A percentile compares a stretch with the other conserved stretches of the same genome.
Conservation (phyloP, 148 eudicot species). For the Vaccinium macrocarpon region DNA sequence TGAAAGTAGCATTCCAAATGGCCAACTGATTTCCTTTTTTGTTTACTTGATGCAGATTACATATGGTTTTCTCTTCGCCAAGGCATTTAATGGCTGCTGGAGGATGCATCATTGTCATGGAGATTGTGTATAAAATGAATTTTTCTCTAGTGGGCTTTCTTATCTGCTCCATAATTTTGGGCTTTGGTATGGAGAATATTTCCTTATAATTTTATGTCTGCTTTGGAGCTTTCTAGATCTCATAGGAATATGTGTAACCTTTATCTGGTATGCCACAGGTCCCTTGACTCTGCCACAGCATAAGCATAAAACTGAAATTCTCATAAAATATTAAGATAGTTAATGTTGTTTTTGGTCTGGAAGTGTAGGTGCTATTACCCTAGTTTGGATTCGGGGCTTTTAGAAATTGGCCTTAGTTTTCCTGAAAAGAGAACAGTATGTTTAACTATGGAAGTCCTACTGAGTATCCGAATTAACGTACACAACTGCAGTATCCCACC, state of each 20-base stretch:
- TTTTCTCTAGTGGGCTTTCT: conserved; percentile 80
- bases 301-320: background rate
- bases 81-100: conserved; percentile 88
- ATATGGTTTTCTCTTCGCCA: conserved; percentile 93
- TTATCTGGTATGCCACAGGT: background rate
- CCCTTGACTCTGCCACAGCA: background rate
- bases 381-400: background rate
- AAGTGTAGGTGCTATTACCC: background rate
- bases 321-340: background rate
- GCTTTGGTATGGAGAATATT: conserved; percentile 58
- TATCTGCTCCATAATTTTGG: conserved; percentile 69
- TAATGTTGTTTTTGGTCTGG: background rate
- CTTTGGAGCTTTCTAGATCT: background rate
- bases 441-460: background rate
- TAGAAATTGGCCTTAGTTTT: background rate
- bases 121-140: conserved; percentile 78
- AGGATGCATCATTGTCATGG: conserved; percentile 79
- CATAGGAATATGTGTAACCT: background rate
- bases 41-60: conserved; percentile 46
- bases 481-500: background rate
- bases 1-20: background rate
- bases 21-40: background rate
- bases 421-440: no score
- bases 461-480: background rate
- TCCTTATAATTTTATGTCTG: background rate